phyloP scores from a whole-genome alignment of 73 alveolate species.

The Paramecium sexaurelia region DNA sequence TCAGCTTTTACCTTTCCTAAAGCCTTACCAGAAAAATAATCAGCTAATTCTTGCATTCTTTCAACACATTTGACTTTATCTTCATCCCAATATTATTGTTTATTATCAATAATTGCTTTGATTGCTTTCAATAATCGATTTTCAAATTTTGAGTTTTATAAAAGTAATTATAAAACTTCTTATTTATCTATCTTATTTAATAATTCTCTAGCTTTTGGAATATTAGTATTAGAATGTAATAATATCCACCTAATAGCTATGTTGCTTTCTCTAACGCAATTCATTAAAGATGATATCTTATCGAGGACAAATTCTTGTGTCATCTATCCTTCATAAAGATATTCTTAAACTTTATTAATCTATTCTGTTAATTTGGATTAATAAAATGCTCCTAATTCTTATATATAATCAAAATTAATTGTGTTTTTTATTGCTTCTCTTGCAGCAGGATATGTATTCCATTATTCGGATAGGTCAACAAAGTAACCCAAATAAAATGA shows the following conservation, averaged over 20 bases:
- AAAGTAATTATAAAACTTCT: conserved; percentile 45
- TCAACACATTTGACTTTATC: conserved; percentile 61
- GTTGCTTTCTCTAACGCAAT: conserved; percentile 92
- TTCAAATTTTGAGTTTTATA: conserved; percentile 62
- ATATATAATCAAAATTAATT: conserved; percentile 73
- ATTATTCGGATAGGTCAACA: conserved; percentile 90
- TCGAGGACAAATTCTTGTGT: conserved; percentile 93
- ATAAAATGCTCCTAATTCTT: conserved; percentile 75
- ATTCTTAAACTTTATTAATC: conserved; percentile 31
- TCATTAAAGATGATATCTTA: conserved; percentile 85
- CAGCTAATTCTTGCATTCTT: conserved; percentile 85
- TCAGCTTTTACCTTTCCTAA: conserved; percentile 74
- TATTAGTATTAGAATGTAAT: conserved; percentile 86
- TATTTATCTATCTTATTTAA: conserved; percentile 69
- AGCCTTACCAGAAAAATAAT: conserved; percentile 81
- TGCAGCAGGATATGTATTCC: conserved; percentile 94
- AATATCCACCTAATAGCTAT: conserved; percentile 95
- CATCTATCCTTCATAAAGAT: conserved; percentile 90
- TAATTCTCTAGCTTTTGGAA: conserved; percentile 79
- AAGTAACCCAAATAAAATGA: conserved; percentile 95
- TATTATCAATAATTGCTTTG: conserved; percentile 46
- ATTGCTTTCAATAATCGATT: conserved; percentile 50
- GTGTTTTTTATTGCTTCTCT: conserved; percentile 83
- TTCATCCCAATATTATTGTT: conserved; percentile 61
- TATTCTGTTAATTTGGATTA: conserved; percentile 61